Evolutionary conservation across 805 yeast genomes (phyloP), one percentile per base, ranked within the genome.

Genomic region (Candida xiaguanensis): DNA sequence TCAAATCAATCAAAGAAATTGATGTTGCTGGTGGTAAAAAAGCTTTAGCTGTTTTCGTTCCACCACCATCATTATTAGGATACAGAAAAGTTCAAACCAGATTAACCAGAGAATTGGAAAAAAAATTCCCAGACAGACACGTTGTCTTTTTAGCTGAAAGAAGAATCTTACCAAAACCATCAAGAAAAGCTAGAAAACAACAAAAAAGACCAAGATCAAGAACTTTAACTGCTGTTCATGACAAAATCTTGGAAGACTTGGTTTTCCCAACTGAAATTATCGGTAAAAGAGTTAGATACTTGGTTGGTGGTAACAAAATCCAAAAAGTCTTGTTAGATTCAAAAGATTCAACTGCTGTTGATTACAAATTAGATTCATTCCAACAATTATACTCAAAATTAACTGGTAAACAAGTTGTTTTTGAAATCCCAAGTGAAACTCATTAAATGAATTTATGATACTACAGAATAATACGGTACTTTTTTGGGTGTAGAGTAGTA

Each of bases 121-220:
- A 91, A 95, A 91, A 93, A 80, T 93, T 91, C 90, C 95, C 97
- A 71, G 99, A 91, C 82, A 87, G 95, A 74, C 97, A 93, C 74
- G 96, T 91, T 74, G 91, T 93, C 63, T 88, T 91, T 88, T 83
- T 91, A 70, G 98, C 97, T 69, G 98, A 91, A 82, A 88, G 99
- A 80, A 88, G 96, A 79, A 93, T 91, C 78, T 81, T 93, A 70
- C 96, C 98, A 78, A 91, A 88, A 82, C 97, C 98, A 72, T 86
- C 95, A 65, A 89, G 98, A 79, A 77, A 82, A 67, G 79, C 96
- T 49, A 87, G 89, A 81, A 86, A 83, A 74, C 75, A 72, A 63
- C 99, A 93, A 80, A 90, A 93, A 90, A 90, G 99, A 82, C 99
- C 99, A 74, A 88, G 96, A 80, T 90, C 98, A 63, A 89, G 99